A percentile compares a stretch with the other conserved stretches of the same genome.
Conservation (phyloP, 1,284 basidiomycete species). For the Violaceomyces palustris region DNA sequence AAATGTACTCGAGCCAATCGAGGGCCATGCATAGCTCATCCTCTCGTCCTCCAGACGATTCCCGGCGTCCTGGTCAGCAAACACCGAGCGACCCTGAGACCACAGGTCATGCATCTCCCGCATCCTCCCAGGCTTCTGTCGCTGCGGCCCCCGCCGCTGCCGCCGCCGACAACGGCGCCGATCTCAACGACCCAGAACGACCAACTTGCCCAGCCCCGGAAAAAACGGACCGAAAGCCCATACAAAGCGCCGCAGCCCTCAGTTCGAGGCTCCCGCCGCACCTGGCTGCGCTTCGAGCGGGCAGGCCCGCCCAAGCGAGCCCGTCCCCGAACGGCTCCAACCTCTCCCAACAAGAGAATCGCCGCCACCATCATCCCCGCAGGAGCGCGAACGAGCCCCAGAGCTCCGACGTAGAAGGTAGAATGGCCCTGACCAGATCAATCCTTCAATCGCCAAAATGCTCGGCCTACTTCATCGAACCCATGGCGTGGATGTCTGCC, state of each 20-base stretch:
- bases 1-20: slow-evolving; percentile 1
- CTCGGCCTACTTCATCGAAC: slow-evolving; percentile 93
- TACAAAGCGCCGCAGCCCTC: slow-evolving; percentile 33
- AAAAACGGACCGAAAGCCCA: no score
- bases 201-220: background rate
- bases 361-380: background rate
- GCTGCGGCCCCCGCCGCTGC: background rate
- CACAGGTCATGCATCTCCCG: no score
- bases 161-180: no score
- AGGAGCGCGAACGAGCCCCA: no score
- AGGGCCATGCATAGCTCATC: no score
- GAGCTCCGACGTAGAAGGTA: no score
- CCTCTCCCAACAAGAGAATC: background rate
- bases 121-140: slow-evolving; percentile 1
- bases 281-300: slow-evolving; percentile 36
- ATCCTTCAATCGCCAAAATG: slow-evolving; percentile 61
- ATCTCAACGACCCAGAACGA: background rate
- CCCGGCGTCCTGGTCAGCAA: no score
- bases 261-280: slow-evolving; percentile 36
- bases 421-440: no score
- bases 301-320: slow-evolving; percentile 1
- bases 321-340: background rate
- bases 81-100: no score
- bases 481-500: slow-evolving; percentile 94
- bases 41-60: no score